These are phyloP conservation scores for Blastobotrys muscicola DNA, from an alignment of 805 yeast genomes.

Conservation along the genomic window DNA sequence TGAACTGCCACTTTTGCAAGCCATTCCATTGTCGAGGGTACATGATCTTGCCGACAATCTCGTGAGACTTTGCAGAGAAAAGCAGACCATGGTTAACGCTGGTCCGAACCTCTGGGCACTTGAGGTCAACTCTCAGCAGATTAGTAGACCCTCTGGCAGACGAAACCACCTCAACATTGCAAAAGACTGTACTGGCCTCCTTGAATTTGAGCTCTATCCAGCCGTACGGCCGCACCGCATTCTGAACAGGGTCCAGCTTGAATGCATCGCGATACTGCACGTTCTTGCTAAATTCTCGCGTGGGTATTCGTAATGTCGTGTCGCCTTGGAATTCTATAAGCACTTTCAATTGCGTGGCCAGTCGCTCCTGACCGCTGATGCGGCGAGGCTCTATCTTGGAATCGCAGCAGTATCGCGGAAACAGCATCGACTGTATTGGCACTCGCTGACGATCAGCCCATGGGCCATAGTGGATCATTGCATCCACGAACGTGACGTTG, in stretches of 20 bases:
- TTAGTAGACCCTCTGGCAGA: conserved; percentile 48
- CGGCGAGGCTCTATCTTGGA: conserved; percentile 34
- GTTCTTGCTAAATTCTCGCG: conserved; percentile 78
- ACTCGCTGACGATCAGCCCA: conserved; percentile 88
- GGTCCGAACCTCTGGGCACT: conserved; percentile 56
- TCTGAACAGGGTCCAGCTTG: conserved; percentile 26
- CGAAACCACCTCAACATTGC: conserved; percentile 44
- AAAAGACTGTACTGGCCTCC: conserved; percentile 40
- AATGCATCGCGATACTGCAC: conserved; percentile 28
- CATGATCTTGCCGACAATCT: conserved; percentile 46
- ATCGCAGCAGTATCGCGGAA: conserved; percentile 60
- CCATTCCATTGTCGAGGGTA: conserved; percentile 84
- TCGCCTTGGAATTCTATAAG: conserved; percentile 56
- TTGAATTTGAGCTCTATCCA: conserved; percentile 75
- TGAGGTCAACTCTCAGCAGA: conserved; percentile 36
- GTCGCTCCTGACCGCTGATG: conserved; percentile 43
- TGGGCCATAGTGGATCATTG: conserved; percentile 80
- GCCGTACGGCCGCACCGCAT: conserved; percentile 60
- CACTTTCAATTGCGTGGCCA: conserved; percentile 47
- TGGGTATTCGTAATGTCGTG: conserved; percentile 63
- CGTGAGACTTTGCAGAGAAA: conserved; percentile 51
- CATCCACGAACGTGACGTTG: conserved; percentile 46
- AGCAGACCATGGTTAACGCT: conserved; percentile 85
- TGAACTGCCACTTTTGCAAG: conserved; percentile 55
- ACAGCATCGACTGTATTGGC: conserved; percentile 51